Evolutionary conservation across 1,284 basidiomycete genomes (phyloP).

Genomic region (Meripilus lineatus): DNA sequence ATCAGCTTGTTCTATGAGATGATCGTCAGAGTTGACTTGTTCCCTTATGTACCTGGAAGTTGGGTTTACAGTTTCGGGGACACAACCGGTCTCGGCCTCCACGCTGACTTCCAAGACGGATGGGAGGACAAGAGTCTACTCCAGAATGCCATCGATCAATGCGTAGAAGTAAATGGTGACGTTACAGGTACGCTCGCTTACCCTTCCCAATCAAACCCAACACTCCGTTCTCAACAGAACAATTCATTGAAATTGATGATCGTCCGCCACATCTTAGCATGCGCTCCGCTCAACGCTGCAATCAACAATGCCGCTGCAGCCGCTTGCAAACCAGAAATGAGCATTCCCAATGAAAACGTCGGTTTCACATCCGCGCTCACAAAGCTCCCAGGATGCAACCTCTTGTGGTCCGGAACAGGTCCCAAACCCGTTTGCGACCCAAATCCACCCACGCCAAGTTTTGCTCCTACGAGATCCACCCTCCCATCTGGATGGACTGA

Average conservation of each 20-base stretch:
- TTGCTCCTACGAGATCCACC: conserved; percentile 1
- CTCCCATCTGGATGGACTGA: conserved; percentile 11
- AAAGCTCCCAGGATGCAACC: conserved; percentile 12
- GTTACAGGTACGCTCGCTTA: conserved; percentile 2
- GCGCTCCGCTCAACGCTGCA: conserved; percentile 4
- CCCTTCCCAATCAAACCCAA: neutral
- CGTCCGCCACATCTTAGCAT: conserved; percentile 1
- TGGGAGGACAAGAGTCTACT: conserved; percentile 17
- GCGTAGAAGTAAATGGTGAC: conserved; percentile 10
- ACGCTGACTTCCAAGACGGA: conserved; percentile 21
- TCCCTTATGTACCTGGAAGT: conserved; percentile 12
- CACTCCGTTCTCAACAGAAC: no score
- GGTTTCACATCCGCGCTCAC: conserved; percentile 5
- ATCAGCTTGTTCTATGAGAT: conserved; percentile 15
- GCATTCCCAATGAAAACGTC: conserved; percentile 9
- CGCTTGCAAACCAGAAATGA: conserved; percentile 8
- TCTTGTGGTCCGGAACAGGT: conserved; percentile 10
- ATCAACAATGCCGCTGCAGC: conserved; percentile 9
- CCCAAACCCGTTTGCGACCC: conserved; percentile 13
- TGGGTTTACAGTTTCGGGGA: conserved; percentile 22
- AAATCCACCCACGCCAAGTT: conserved; percentile 6
- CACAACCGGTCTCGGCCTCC: conserved; percentile 18
- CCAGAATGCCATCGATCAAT: conserved; percentile 17
- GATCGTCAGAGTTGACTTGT: conserved; percentile 11
- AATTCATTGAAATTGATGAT: neutral